These are phyloP conservation scores for Chamaecyparis obtusa DNA, from an alignment of 75 land plant species.

Conservation along the genomic window DNA sequence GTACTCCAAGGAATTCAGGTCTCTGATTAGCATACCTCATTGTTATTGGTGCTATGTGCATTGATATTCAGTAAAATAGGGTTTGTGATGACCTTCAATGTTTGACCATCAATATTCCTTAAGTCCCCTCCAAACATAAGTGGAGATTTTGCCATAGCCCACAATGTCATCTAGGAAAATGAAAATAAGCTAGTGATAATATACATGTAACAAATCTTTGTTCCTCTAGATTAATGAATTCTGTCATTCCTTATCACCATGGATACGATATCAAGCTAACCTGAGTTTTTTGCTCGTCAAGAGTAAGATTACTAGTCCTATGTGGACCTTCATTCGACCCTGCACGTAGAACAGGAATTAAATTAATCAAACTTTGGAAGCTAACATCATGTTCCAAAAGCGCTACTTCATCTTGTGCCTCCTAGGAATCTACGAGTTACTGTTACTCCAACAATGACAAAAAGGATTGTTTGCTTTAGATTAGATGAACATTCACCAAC, in stretches of 20 bases:
- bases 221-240: not conserved
- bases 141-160: conserved; percentile 54
- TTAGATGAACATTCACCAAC: conserved; percentile 25
- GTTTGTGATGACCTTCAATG: conserved; percentile 35
- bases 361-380: not conserved
- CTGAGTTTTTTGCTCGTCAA: conserved; percentile 25
- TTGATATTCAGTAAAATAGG: conserved; percentile 29
- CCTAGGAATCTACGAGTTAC: not conserved
- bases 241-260: not conserved
- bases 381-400: not conserved
- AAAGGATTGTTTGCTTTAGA: not conserved
- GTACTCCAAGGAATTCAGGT: not conserved
- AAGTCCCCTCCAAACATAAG: conserved; percentile 45
- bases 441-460: not conserved
- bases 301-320: conserved; percentile 15
- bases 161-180: conserved; percentile 27
- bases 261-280: not conserved
- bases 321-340: conserved; percentile 19
- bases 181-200: not conserved
- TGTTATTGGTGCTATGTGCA: conserved; percentile 29
- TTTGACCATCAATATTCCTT: conserved; percentile 21
- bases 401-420: not conserved
- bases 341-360: not conserved
- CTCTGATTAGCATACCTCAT: conserved; percentile 24
- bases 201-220: not conserved